Base-by-base conservation (phyloP, 768 basidiomycete genomes). In the Termitomyces sp. region DNA sequence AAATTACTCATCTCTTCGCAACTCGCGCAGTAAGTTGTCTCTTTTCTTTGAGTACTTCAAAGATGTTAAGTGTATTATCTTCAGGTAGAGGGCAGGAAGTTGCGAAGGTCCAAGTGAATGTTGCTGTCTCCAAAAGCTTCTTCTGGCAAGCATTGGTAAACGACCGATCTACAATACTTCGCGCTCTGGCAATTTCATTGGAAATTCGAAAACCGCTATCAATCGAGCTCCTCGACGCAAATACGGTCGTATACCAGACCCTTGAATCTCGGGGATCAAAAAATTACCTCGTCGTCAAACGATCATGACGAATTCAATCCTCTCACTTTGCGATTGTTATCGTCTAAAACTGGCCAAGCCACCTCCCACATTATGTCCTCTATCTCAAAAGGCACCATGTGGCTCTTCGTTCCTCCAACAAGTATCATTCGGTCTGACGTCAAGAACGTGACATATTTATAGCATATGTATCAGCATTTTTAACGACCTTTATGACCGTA, bases 181-280 rank as follows among this genome's bases (percentile, higher is more conserved):
- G 70, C 27, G 75, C 76, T 12, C 68, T 79, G 8, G 70, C 74
- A 5, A 66, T 73, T 42, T 77, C 78, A 7, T 61, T 79, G 29
- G 77, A 77, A 61, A 65, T 73, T 7, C 74, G 71, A 12, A 54
- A 70, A 8, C 58, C 71, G 14, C 61, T 79, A 48, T 74, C 71
- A 5, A 69, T 79, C 51, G 61, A 67, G 37, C 24, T 68, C 36
- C 59, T 66, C 31, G 59, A 65, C 46, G 22, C 50, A 18, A 26
- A 48, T 13, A 47, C 51, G 6, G 53, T 61, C 50, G 26, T 59
- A 29, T 61, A 61, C 27, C 46, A 55, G 20, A 42, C 50, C 9
- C 29, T 41, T 14, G 57, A 39, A 34, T 20, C 56, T 39, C 27
- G n/a, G 50, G 61, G 37, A 32, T 32, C 12, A 27, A 42, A 59